phyloP scores from a whole-genome alignment of 352 stramenopile species.

The Phytophthora sp. region DNA sequence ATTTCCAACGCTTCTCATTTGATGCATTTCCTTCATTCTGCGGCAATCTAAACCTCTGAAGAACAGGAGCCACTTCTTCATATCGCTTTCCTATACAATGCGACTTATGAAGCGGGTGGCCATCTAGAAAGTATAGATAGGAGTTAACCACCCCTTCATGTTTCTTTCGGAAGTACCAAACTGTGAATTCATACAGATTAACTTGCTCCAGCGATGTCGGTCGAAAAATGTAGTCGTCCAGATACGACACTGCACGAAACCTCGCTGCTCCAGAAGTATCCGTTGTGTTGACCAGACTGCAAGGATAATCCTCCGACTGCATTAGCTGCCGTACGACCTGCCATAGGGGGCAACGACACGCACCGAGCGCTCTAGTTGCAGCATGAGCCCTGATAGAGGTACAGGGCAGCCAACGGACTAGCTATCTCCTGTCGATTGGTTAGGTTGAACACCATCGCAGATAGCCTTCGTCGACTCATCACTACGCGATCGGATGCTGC shows the following conservation, averaged over 20 bases:
- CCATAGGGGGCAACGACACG: not conserved
- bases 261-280: not conserved
- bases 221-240: constrained; percentile 7
- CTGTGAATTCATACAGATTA: constrained; percentile 1
- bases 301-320: not conserved
- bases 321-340: not conserved
- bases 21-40: not conserved
- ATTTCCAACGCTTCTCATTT: not conserved
- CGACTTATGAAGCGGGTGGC: not conserved
- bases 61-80: not conserved
- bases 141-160: not conserved
- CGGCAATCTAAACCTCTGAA: not conserved
- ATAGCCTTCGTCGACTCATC: not conserved
- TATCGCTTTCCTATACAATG: not conserved
- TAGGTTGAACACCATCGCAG: not conserved
- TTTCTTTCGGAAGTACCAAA: not conserved
- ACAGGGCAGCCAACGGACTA: not conserved
- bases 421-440: not conserved
- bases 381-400: not conserved
- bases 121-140: not conserved
- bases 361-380: not conserved
- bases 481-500: not conserved
- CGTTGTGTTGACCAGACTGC: not conserved
- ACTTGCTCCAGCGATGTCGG: not conserved
- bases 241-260: not conserved